A percentile compares a stretch with the other conserved stretches of the same genome.
Conservation (phyloP, 768 basidiomycete genomes). For the Boletus reticuloceps region DNA sequence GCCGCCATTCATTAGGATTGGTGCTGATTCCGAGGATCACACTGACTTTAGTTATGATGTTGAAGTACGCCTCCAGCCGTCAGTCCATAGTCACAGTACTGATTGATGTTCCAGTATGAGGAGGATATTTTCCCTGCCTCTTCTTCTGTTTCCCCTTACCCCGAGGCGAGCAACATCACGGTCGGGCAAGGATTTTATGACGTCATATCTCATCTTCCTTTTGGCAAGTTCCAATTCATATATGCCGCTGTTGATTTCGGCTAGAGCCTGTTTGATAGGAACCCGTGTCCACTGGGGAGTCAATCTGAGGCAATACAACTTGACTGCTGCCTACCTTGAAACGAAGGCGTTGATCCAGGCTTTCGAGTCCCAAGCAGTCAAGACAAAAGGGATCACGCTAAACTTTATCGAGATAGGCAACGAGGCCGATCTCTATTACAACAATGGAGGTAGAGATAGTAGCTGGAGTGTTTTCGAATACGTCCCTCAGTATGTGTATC, state of each 20-base stretch:
- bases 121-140: slow-evolving; percentile 49
- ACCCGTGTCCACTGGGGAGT: slow-evolving; percentile 66
- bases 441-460: slow-evolving; percentile 41
- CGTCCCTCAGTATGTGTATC: slow-evolving; percentile 44
- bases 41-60: slow-evolving; percentile 52
- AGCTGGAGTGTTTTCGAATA: slow-evolving; percentile 45
- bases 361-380: slow-evolving; percentile 42
- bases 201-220: slow-evolving; percentile 50
- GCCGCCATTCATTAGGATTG: slow-evolving; percentile 58
- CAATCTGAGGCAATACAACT: slow-evolving; percentile 54
- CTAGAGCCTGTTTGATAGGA: slow-evolving; percentile 31
- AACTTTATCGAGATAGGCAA: slow-evolving; percentile 65
- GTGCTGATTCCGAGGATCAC: slow-evolving; percentile 56
- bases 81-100: neutral
- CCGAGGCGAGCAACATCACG: slow-evolving; percentile 59
- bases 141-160: slow-evolving; percentile 54
- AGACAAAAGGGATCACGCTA: slow-evolving; percentile 41
- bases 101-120: slow-evolving; percentile 34
- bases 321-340: slow-evolving; percentile 48
- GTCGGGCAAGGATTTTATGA: slow-evolving; percentile 58
- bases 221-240: slow-evolving; percentile 31
- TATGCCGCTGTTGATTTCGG: neutral
- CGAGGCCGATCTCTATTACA: slow-evolving; percentile 54
- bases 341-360: slow-evolving; percentile 47
- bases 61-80: slow-evolving; percentile 32